Percentiles rank a stretch among this genome's conserved stretches.
phyloP scores from a whole-genome alignment of 768 basidiomycete genomes.

The Cystobasidium ongulense region DNA sequence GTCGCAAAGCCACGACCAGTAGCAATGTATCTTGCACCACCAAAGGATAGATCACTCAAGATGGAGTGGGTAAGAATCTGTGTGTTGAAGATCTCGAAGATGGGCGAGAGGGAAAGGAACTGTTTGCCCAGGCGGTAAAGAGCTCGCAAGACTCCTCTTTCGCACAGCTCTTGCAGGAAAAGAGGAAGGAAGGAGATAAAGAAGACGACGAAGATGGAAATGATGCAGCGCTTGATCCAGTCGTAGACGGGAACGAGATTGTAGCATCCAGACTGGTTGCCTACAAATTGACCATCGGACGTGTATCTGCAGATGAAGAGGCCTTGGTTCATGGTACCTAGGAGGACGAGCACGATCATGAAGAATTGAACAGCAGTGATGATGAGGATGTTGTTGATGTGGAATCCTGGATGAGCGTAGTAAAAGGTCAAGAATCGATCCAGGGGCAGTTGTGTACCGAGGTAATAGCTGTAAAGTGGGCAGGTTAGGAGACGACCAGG shows the following conservation, averaged over 20 bases:
- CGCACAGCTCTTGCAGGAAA: constrained; percentile 67
- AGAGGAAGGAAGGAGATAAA: constrained; percentile 46
- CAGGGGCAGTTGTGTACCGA: constrained; percentile 94
- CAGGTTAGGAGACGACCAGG: background rate
- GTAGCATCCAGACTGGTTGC: constrained; percentile 80
- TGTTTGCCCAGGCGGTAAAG: constrained; percentile 86
- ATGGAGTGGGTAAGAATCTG: constrained; percentile 98
- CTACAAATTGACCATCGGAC: constrained; percentile 60
- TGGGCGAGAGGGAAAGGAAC: constrained; percentile 83
- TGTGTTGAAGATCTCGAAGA: constrained; percentile 96
- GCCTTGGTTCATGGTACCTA: constrained; percentile 81
- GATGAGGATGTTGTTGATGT: constrained; percentile 99
- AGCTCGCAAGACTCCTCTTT: constrained; percentile 86
- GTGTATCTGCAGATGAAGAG: constrained; percentile 74
- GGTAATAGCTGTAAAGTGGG: constrained; percentile 56
- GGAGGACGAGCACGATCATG: constrained; percentile 85
- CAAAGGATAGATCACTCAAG: constrained; percentile 89
- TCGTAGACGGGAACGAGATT: constrained; percentile 84
- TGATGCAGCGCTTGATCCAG: constrained; percentile 94
- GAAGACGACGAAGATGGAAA: constrained; percentile 97
- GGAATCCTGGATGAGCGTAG: constrained; percentile 98
- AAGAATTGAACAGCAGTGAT: constrained; percentile 94
- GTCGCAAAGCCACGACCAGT: constrained; percentile 99
- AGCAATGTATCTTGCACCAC: constrained; percentile 96
- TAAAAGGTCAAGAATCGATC: constrained; percentile 99